phyloP scores from a whole-genome alignment of 768 basidiomycete species.

The Boletus pseudo-olivaceus region DNA sequence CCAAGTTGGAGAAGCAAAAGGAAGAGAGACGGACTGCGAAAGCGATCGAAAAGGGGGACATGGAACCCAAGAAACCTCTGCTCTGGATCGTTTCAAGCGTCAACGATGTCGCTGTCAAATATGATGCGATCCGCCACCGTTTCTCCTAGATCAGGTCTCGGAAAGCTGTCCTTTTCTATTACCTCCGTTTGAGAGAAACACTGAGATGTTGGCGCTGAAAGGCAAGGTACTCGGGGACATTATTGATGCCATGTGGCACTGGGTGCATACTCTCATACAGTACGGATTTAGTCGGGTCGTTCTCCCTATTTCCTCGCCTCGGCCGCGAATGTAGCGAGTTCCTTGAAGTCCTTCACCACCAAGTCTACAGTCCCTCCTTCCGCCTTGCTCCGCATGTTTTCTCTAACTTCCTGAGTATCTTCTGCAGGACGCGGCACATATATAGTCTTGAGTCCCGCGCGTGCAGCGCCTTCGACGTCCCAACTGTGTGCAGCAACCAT shows the following conservation, averaged over 20 bases:
- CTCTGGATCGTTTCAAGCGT: conserved; percentile 35
- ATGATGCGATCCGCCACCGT: not conserved
- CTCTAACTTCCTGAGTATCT: conserved; percentile 29
- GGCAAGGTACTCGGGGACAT: not conserved
- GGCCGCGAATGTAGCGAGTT: conserved; percentile 37
- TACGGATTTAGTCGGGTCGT: not conserved
- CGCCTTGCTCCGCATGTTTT: conserved; percentile 39
- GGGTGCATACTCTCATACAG: not conserved
- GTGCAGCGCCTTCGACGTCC: conserved; percentile 53
- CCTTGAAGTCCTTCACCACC: conserved; percentile 48
- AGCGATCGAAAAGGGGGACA: conserved; percentile 32
- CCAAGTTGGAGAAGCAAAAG: conserved; percentile 59
- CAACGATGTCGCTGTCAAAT: conserved; percentile 8
- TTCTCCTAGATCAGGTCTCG: not conserved
- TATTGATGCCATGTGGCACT: too few relatives aligned
- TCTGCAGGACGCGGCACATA: conserved; percentile 54
- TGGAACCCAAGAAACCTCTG: conserved; percentile 32
- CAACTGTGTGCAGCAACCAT: conserved; percentile 65
- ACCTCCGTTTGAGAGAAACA: not conserved
- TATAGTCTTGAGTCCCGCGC: conserved; percentile 53
- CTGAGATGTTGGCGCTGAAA: too few relatives aligned
- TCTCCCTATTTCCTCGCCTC: conserved; percentile 9
- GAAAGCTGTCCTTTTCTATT: not conserved
- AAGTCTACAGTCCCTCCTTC: conserved; percentile 61
- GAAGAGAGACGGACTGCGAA: conserved; percentile 40